phyloP scores from a whole-genome alignment of 1,284 basidiomycete genomes.

The Trichosporon ovoides region DNA sequence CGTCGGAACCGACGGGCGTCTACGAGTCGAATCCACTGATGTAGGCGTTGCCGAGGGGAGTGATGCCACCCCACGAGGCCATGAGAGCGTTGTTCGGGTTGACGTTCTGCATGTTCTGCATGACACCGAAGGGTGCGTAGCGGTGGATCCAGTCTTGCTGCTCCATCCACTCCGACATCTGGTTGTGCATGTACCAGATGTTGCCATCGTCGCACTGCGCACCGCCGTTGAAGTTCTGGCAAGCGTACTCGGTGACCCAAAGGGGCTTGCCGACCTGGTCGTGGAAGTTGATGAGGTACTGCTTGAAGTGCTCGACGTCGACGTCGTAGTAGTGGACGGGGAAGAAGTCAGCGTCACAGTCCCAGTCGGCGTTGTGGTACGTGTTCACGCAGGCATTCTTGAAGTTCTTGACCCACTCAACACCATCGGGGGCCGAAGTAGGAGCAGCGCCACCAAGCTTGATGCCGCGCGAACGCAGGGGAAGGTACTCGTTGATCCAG shows the following conservation, averaged over 20 bases:
- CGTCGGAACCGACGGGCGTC: not conserved
- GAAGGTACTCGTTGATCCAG: constrained; percentile 59
- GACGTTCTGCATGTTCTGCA: constrained; percentile 65
- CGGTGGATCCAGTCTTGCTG: constrained; percentile 54
- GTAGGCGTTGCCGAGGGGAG: constrained; percentile 40
- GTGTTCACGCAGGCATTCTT: constrained; percentile 50
- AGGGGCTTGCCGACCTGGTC: constrained; percentile 27
- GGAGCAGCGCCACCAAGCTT: constrained; percentile 50
- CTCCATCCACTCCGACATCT: constrained; percentile 58
- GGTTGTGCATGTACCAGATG: constrained; percentile 47
- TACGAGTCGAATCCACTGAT: not conserved
- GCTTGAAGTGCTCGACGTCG: constrained; percentile 34
- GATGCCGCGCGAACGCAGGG: constrained; percentile 28
- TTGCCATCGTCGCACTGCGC: constrained; percentile 56
- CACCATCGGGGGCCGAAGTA: constrained; percentile 8
- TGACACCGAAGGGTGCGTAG: constrained; percentile 67
- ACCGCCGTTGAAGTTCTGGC: constrained; percentile 61
- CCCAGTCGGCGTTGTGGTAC: constrained; percentile 23
- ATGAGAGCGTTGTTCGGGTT: constrained; percentile 58
- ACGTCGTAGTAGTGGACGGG: constrained; percentile 48
- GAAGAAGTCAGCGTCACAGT: constrained; percentile 38
- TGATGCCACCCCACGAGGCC: constrained; percentile 40
- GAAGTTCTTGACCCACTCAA: constrained; percentile 60
- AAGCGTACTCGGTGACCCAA: constrained; percentile 49
- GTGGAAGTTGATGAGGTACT: constrained; percentile 45